These are phyloP conservation scores for Penicillium sp. DNA, from an alignment of 2,329 filamentous ascomycete genomes.

Conservation along the genomic window DNA sequence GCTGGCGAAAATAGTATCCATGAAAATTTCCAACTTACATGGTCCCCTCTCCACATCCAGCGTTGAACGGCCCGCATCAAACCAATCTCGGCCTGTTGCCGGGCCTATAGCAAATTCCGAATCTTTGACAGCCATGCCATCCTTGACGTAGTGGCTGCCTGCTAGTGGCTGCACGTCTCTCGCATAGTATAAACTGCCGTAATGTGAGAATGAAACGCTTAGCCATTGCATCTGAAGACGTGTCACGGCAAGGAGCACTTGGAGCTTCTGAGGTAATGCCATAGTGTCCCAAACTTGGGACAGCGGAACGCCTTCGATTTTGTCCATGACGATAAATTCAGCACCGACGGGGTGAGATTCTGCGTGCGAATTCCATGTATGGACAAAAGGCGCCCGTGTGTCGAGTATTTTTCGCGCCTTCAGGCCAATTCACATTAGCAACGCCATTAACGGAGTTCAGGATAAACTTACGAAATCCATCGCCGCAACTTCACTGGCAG, in stretches of 20 bases:
- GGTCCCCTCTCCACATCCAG: conserved; percentile 28
- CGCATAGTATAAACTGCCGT: conserved; percentile 29
- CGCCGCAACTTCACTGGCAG: conserved; percentile 40
- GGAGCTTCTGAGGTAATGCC: conserved; percentile 24
- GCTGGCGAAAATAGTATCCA: conserved; percentile 10
- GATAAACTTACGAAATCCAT: conserved; percentile 20
- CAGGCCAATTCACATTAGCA: neutral
- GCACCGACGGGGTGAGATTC: conserved; percentile 19
- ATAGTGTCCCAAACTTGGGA: conserved; percentile 27
- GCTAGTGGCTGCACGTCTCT: conserved; percentile 21
- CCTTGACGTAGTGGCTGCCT: conserved; percentile 22
- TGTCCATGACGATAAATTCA: conserved; percentile 27
- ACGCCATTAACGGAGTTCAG: neutral
- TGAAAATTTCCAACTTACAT: conserved; percentile 21
- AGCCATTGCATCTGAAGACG: conserved; percentile 28
- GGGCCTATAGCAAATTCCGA: conserved; percentile 29
- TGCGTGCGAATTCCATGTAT: conserved; percentile 24
- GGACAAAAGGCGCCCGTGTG: conserved; percentile 21
- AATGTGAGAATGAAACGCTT: conserved; percentile 30
- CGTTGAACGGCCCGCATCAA: conserved; percentile 23
- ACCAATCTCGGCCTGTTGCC: conserved; percentile 27
- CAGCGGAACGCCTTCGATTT: conserved; percentile 21
- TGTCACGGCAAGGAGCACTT: conserved; percentile 28
- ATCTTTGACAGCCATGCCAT: conserved; percentile 21
- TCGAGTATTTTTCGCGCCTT: conserved; percentile 25